Base-by-base conservation (phyloP, 1,139 yeast genomes). In the Sugiyamaella sp. region DNA sequence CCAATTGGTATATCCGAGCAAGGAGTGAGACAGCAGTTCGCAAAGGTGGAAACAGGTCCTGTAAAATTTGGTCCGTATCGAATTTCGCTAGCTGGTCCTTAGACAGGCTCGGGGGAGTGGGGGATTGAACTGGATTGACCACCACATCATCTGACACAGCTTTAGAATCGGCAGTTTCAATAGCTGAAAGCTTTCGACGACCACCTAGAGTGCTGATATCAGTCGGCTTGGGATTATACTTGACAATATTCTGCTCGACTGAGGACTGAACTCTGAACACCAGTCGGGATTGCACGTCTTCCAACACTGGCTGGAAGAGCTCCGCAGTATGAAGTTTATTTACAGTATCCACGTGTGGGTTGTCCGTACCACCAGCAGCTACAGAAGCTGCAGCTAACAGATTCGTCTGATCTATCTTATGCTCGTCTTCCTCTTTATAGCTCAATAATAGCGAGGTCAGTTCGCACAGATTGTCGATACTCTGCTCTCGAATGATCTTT, bases 241-340 rank as follows among this genome's bases (percentile, higher is more conserved):
- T 80, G 27, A 81, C 79, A 53, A 89, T 81, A 55, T 82, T 84
- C 38, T 80, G 79, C 60, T 87, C 95, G 38, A 87, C 81, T 61
- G 80, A 84, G 6, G 80, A 77, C 65, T 89, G 95, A 4, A 87
- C 85, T 62, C 93, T 76, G 69, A 90, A 88, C 1, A 89, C 84
- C 42, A 91, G 74, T 55, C 97, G 75, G 1, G 89, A 78, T 69
- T 91, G 97, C 1, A 85, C 81, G 63, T 88, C 96, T 55, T 82
- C 82, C 21, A 87, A 70, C 10, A 90, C 79, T 0, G 96, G 90
- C 56, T 80, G 81, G 61, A 88, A 85, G 4, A 89, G 72, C 43
- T 75, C 76, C 10, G 85, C 87, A 12, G 29, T 41, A 20, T 22
- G 29, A 16, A 81, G 70, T 4, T 35, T 45, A 2, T 42, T 12